Base-by-base conservation (phyloP, 495 filamentous ascomycete genomes). In the Trichodelitschia bisporula region DNA sequence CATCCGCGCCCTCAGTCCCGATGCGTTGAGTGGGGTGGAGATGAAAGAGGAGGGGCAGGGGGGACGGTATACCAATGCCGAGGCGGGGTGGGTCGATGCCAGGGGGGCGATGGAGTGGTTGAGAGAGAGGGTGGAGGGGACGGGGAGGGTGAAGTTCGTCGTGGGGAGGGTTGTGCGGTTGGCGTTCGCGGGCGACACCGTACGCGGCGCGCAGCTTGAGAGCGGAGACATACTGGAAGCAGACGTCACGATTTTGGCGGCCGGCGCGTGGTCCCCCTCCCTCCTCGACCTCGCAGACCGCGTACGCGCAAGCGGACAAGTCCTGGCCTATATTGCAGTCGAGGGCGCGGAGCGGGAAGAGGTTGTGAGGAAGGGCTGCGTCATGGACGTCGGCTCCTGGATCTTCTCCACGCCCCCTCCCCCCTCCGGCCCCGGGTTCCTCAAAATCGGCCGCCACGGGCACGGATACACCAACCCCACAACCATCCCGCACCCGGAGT, bases 81-180 rank as follows among this genome's bases (percentile, higher is more conserved):
- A 55, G 1, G 70, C 64, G 30, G 86, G 86, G 1, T 93, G 83
- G 84, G 76, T 66, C 4, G 64, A 97, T 42, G 80, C 83, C 0
- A 75, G 70, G 26, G 66, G 57, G 0, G 62, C 62, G 6, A 80
- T 92, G 59, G 45, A 45, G 10, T 77, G 59, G 32, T 49, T 77
- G 15, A 54, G 65, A 12, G 30, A 39, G 9, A 38, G 50, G 27
- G 62, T 68, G 23, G 61, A 66, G 29, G 42, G 49, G 14, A 66
- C 59, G 12, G 59, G 56, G 3, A 61, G 71, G 17, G 68, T 91
- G 3, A 42, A 32, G 4, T 79, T 84, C 43, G 41, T 62, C 21
- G 62, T 55, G 11, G 77, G 58, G 3, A 63, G 69, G 18, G 78
- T 73, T 3, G 45, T 50, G 34, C 47, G 56, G 1, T 54, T 89